phyloP scores from a whole-genome alignment of 441 rosid genomes.

The Euphorbia celastroides region DNA sequence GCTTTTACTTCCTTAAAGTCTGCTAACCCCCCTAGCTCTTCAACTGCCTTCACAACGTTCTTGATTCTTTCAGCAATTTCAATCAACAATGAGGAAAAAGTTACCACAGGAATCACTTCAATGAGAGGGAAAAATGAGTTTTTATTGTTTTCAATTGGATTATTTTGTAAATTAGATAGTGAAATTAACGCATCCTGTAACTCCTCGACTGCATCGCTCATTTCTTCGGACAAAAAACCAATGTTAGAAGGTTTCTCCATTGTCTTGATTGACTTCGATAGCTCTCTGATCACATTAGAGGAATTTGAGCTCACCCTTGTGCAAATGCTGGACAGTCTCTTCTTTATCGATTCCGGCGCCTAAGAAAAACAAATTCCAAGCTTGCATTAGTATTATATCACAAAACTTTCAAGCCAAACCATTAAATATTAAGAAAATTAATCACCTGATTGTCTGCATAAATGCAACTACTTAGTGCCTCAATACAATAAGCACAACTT shows the following conservation, averaged over 20 bases:
- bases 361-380: constrained; percentile 12
- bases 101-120: constrained; percentile 30
- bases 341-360: constrained; percentile 34
- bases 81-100: constrained; percentile 31
- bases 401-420: no score
- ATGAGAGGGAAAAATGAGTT: constrained; percentile 13
- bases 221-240: constrained; percentile 30
- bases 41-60: constrained; percentile 25
- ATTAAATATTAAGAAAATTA: background rate
- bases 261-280: constrained; percentile 28
- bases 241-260: constrained; percentile 30
- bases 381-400: background rate
- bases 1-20: no score
- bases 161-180: constrained; percentile 20
- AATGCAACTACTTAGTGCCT: constrained; percentile 44
- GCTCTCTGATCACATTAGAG: constrained; percentile 30
- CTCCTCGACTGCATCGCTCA: constrained; percentile 30
- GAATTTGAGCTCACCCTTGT: constrained; percentile 28
- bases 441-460: constrained; percentile 40
- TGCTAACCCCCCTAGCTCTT: constrained; percentile 27
- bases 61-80: constrained; percentile 34
- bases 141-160: constrained; percentile 16
- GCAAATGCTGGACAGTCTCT: constrained; percentile 28
- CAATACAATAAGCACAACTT: constrained; percentile 43
- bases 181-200: constrained; percentile 30